These are phyloP conservation scores for Tetrapisispora namnaoensis DNA, from an alignment of 805 yeast genomes.

Conservation along the genomic window DNA sequence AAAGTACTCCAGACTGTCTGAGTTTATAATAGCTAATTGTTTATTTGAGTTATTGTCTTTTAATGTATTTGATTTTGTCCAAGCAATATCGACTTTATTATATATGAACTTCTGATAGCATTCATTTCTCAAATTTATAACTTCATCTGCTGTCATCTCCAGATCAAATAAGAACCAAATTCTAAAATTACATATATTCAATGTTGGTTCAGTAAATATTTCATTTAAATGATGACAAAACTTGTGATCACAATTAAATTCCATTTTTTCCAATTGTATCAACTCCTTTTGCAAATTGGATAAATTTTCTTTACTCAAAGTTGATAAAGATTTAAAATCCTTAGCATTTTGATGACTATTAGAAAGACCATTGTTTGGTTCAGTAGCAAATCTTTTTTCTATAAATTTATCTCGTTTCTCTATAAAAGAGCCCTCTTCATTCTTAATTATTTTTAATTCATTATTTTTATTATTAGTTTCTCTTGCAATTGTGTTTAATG, in stretches of 20 bases:
- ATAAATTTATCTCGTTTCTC: too few species aligned
- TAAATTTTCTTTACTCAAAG: conserved; percentile 13
- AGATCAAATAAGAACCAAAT: conserved; percentile 28
- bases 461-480: neutral
- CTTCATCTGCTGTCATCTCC: conserved; percentile 20
- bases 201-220: neutral
- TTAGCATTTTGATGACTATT: neutral
- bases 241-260: conserved; percentile 12
- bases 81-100: conserved; percentile 11
- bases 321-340: neutral
- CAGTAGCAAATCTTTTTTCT: neutral
- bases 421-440: neutral
- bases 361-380: neutral
- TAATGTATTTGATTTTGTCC: conserved; percentile 14
- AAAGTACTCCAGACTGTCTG: conserved; percentile 7
- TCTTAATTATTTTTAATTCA: neutral
- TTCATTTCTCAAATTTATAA: conserved; percentile 20
- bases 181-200: conserved; percentile 6
- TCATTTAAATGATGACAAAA: conserved; percentile 13
- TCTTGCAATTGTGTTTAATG: neutral
- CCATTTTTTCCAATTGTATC: conserved; percentile 9
- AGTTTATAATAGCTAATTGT: neutral
- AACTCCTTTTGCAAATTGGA: conserved; percentile 16
- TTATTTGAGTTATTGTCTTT: neutral
- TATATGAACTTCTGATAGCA: conserved; percentile 24